Conservation (phyloP, 768 basidiomycete genomes). For the Strobilomyces confusus region DNA sequence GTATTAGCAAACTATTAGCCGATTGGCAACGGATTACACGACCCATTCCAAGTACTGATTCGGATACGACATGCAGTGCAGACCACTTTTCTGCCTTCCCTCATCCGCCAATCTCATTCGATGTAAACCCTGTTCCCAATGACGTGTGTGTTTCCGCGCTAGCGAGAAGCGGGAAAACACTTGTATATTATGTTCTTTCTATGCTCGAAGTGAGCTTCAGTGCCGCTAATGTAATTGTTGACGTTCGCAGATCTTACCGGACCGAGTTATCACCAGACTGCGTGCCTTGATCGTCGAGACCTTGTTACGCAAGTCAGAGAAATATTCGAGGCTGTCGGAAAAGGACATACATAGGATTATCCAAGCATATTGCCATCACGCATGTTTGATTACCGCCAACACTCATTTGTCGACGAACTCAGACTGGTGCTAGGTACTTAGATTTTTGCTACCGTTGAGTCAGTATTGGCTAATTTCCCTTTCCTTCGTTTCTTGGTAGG, state of each 20-base stretch:
- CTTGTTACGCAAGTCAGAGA: slow-evolving; percentile 90
- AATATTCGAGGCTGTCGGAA: slow-evolving; percentile 80
- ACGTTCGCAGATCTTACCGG: slow-evolving; percentile 56
- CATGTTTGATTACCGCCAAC: slow-evolving; percentile 48
- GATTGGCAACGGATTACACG: slow-evolving; percentile 44
- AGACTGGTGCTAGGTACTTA: slow-evolving; percentile 56
- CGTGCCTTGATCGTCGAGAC: slow-evolving; percentile 90
- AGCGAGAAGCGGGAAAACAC: slow-evolving; percentile 95
- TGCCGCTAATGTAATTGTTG: not conserved
- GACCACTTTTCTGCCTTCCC: slow-evolving; percentile 78
- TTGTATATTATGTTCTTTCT: slow-evolving; percentile 94
- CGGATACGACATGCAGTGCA: slow-evolving; percentile 61
- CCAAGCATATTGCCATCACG: not conserved
- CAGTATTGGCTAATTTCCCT: not conserved
- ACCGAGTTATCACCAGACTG: slow-evolving; percentile 74
- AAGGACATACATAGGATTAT: slow-evolving; percentile 82
- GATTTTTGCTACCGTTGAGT: slow-evolving; percentile 11
- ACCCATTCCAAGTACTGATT: slow-evolving; percentile 12
- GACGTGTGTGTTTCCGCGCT: slow-evolving; percentile 96
- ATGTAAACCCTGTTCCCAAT: slow-evolving; percentile 59
- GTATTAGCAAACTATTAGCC: slow-evolving; percentile 85
- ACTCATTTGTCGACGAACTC: slow-evolving; percentile 92
- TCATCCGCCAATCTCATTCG: slow-evolving; percentile 49
- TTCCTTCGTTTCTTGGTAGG: slow-evolving; percentile 81
- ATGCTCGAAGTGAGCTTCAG: slow-evolving; percentile 68